phyloP scores from a whole-genome alignment of 495 filamentous ascomycete genomes.

The Penicillium soppii region DNA sequence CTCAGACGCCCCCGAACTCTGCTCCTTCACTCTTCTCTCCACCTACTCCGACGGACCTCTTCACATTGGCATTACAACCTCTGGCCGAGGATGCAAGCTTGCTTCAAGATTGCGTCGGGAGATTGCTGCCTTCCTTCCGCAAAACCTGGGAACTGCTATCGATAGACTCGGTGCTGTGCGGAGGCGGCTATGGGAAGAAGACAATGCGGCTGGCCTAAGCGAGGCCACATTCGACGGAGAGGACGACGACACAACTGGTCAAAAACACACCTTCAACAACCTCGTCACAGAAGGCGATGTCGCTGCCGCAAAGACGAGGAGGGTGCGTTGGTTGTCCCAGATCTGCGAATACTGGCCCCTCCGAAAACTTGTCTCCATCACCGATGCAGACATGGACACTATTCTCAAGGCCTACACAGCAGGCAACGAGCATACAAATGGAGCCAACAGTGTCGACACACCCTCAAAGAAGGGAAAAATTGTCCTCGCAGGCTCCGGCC shows the following conservation, averaged over 20 bases:
- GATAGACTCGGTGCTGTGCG: constrained; percentile 75
- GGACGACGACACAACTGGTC: constrained; percentile 80
- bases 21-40: constrained; percentile 85
- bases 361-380: constrained; percentile 72
- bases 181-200: constrained; percentile 75
- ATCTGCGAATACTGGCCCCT: constrained; percentile 99
- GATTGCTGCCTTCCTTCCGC: constrained; percentile 74
- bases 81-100: constrained; percentile 92
- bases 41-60: constrained; percentile 87
- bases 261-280: constrained; percentile 82
- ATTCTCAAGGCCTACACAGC: constrained; percentile 67
- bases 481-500: constrained; percentile 88
- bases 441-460: constrained; percentile 18
- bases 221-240: constrained; percentile 53
- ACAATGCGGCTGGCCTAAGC: constrained; percentile 55
- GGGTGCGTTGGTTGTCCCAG: constrained; percentile 91
- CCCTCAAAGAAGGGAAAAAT: constrained; percentile 58
- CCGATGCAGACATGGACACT: constrained; percentile 71
- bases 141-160: constrained; percentile 80
- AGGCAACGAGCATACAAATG: constrained; percentile 21
- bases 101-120: constrained; percentile 88
- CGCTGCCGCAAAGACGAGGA: constrained; percentile 71
- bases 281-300: constrained; percentile 71
- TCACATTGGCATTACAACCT: constrained; percentile 94
- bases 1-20: constrained; percentile 81